A percentile compares a stretch with the other conserved stretches of the same genome.
These are phyloP conservation scores for Colletotrichum sp. DNA, from an alignment of 2,329 filamentous ascomycete species.

Conservation along the genomic window DNA sequence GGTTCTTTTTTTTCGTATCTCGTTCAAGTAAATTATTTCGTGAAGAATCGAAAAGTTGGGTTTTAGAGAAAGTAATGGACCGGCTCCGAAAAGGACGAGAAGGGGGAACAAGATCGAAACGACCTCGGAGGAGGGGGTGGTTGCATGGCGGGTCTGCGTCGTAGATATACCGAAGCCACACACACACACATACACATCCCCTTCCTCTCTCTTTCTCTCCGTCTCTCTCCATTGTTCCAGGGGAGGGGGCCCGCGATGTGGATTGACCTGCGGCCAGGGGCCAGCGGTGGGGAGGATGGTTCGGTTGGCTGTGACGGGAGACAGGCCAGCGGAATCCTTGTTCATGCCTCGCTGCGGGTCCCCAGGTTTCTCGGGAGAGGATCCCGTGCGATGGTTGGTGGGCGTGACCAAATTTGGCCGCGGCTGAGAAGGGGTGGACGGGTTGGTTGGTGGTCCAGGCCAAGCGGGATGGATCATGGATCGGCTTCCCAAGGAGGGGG, in stretches of 20 bases:
- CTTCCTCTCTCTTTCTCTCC: background rate
- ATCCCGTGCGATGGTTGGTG: background rate
- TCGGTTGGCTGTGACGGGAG: slow-evolving; percentile 1
- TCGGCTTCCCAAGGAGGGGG: background rate
- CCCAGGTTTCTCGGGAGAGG: slow-evolving; percentile 4
- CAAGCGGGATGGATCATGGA: background rate
- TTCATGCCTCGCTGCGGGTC: background rate
- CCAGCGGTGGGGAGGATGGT: background rate
- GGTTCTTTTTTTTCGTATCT: background rate
- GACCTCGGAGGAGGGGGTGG: background rate
- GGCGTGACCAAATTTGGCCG: background rate
- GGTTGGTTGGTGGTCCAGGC: background rate
- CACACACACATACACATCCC: background rate
- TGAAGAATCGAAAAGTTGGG: background rate
- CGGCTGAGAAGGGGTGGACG: background rate
- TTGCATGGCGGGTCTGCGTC: background rate
- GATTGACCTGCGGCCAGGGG: background rate
- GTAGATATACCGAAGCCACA: background rate
- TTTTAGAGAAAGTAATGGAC: background rate
- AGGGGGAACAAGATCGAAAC: background rate
- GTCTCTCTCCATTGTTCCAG: background rate
- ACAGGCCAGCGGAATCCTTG: background rate
- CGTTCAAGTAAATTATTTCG: background rate
- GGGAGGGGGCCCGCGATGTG: background rate
- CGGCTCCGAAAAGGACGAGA: background rate